Evolutionary conservation across 176 grass and related monocot genomes (phyloP).

Genomic region (Zea mays): Zm-B73-REFERENCE-NAM-5.0 NC_050101.1:69500001-69500500

Average conservation of each 20-base stretch:
- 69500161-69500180: constrained; percentile 6
- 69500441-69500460: not conserved
- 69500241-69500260: not conserved
- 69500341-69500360: too few relatives aligned
- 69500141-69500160: constrained; percentile 58
- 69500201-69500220: too few relatives aligned
- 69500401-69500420: constrained; percentile 4
- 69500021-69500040: constrained; percentile 28
- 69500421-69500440: not conserved
- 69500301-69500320: constrained; percentile 34
- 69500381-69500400: not conserved
- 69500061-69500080: constrained; percentile 56
- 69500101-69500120: constrained; percentile 54
- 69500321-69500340: not conserved
- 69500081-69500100: constrained; percentile 40
- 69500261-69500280: not conserved
- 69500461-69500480: not conserved
- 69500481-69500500: not conserved
- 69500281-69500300: constrained; percentile 4
- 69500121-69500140: constrained; percentile 65
- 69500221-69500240: not conserved
- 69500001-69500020: constrained; percentile 34
- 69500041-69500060: constrained; percentile 45
- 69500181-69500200: not conserved
- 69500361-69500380: not conserved